These are phyloP conservation scores for Isoetes taiwanensis DNA, from an alignment of 75 land plant species.

Conservation along the genomic window DNA sequence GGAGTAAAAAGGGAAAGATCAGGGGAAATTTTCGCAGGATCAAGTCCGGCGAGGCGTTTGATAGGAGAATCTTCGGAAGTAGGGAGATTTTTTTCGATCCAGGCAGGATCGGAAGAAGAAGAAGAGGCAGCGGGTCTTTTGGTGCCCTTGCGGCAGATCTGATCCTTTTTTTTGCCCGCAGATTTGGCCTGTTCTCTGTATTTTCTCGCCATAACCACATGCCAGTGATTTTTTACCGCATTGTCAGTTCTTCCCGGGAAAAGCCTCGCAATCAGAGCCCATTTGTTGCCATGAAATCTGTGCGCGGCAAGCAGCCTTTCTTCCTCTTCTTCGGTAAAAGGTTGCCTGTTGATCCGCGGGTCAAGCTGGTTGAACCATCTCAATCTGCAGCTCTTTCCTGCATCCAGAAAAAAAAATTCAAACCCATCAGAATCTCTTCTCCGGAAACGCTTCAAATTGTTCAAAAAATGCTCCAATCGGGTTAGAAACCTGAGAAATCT, in stretches of 20 bases:
- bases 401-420: conserved; percentile 1
- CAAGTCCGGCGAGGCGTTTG: no score
- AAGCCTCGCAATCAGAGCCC: conserved; percentile 63
- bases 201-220: conserved; percentile 60
- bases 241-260: conserved; percentile 71
- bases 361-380: conserved; percentile 73
- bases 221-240: conserved; percentile 74
- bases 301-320: conserved; percentile 58
- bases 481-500: no score
- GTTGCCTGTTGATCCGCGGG: conserved; percentile 54
- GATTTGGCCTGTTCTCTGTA: conserved; percentile 42
- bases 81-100: no score
- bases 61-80: no score
- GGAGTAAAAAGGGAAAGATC: no score
- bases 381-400: conserved; percentile 70
- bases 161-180: conserved; percentile 26
- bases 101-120: no score
- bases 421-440: no score
- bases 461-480: no score
- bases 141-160: conserved; percentile 8
- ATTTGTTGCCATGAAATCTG: conserved; percentile 59
- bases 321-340: conserved; percentile 62
- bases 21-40: no score
- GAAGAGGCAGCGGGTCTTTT: neutral
- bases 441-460: no score